Evolutionary conservation across 1,284 basidiomycete genomes (phyloP).

Genomic region (Paramarasmius palmivorus): DNA sequence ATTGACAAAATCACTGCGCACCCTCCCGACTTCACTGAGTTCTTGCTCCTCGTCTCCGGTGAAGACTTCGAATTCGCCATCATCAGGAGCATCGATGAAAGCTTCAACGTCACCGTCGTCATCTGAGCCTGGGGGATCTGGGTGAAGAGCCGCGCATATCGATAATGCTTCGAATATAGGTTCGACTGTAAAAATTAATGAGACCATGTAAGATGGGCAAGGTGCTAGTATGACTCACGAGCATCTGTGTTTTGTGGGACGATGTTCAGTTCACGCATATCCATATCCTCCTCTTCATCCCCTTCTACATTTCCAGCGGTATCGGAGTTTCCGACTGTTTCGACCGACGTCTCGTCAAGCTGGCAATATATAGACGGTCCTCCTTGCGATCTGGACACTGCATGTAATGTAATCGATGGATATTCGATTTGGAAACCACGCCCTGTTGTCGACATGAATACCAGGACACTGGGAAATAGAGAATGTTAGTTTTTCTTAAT

Average conservation of each 20-base stretch:
- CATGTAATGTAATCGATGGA: slow-evolving; percentile 86
- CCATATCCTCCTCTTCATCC: slow-evolving; percentile 10
- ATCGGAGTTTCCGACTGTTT: slow-evolving; percentile 34
- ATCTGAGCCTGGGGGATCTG: slow-evolving; percentile 60
- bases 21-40: slow-evolving; percentile 85
- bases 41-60: slow-evolving; percentile 64
- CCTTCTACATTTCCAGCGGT: too few relatives aligned
- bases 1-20: slow-evolving; percentile 88
- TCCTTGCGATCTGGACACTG: slow-evolving; percentile 69
- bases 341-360: slow-evolving; percentile 57
- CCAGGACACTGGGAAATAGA: slow-evolving; percentile 58
- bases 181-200: slow-evolving; percentile 59
- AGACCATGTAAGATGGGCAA: slow-evolving; percentile 3
- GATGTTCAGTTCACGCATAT: slow-evolving; percentile 77
- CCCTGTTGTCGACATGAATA: slow-evolving; percentile 70
- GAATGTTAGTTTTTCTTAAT: slow-evolving; percentile 25
- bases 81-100: slow-evolving; percentile 54
- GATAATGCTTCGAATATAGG: slow-evolving; percentile 88
- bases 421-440: slow-evolving; percentile 81
- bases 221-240: slow-evolving; percentile 47
- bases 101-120: slow-evolving; percentile 62
- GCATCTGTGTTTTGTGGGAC: slow-evolving; percentile 57
- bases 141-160: slow-evolving; percentile 87
- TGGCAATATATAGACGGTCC: slow-evolving; percentile 87
- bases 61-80: slow-evolving; percentile 55